Conservation (phyloP, 2,329 filamentous ascomycete genomes). For the Myrmaecium sp. region DNA sequence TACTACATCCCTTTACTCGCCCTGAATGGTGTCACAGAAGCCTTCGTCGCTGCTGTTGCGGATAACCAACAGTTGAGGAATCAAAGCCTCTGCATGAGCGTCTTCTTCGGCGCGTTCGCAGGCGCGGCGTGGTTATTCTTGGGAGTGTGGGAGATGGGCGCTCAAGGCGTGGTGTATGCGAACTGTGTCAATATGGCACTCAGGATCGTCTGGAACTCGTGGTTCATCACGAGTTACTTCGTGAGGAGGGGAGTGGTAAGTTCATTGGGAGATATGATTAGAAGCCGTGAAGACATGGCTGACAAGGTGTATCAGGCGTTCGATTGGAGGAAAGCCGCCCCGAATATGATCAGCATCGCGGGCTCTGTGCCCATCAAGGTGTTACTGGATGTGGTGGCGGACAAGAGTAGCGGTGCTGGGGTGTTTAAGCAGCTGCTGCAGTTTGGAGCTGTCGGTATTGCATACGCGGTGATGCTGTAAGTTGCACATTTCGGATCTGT, state of each 20-base stretch:
- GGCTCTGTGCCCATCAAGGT: no score
- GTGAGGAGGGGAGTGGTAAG: conserved; percentile 6
- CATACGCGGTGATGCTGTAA: no score
- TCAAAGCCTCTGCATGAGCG: conserved; percentile 73
- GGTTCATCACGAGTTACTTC: conserved; percentile 44
- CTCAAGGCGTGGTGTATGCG: conserved; percentile 64
- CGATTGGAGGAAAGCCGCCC: no score
- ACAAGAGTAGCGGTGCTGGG: no score
- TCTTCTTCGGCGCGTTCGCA: conserved; percentile 63
- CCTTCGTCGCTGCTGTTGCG: conserved; percentile 81
- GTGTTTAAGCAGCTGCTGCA: no score
- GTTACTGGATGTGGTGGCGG: no score
- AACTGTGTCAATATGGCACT: conserved; percentile 84
- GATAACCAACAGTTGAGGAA: conserved; percentile 53
- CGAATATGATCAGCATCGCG: no score
- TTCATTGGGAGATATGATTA: no score
- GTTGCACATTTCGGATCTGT: no score
- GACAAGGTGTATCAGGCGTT: no score
- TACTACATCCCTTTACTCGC: conserved; percentile 89
- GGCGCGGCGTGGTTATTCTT: conserved; percentile 60
- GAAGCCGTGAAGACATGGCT: no score
- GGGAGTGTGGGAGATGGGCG: conserved; percentile 50
- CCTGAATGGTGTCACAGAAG: conserved; percentile 79
- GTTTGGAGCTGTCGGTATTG: no score
- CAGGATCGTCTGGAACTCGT: conserved; percentile 63